These are phyloP conservation scores for Mrakia hoshinonis DNA, from an alignment of 768 basidiomycete species.

Conservation along the genomic window DNA sequence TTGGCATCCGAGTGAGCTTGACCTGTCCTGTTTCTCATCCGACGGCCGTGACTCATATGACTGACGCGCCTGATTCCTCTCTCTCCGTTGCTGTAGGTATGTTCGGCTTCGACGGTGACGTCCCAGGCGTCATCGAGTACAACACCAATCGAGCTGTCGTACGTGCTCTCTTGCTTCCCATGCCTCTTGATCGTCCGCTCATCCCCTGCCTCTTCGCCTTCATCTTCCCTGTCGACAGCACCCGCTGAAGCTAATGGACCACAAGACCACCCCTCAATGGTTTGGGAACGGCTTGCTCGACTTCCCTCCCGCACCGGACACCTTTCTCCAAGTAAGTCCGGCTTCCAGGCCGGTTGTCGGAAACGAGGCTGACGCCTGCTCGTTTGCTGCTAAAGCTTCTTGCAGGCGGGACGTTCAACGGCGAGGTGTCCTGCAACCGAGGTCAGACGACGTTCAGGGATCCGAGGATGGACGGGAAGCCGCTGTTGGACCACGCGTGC, in stretches of 20 bases:
- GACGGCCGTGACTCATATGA: background rate
- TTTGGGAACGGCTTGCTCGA: conserved; percentile 42
- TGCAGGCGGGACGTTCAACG: conserved; percentile 51
- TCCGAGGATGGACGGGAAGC: background rate
- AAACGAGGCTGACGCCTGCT: conserved; percentile 43
- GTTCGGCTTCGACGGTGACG: conserved; percentile 7
- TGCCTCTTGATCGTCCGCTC: conserved; percentile 41
- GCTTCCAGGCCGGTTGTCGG: conserved; percentile 44
- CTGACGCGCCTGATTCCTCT: background rate
- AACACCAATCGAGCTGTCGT: background rate
- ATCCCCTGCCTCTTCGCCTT: conserved; percentile 29
- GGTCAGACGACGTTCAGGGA: conserved; percentile 52
- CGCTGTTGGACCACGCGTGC: background rate
- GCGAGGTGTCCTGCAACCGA: conserved; percentile 55
- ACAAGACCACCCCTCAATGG: conserved; percentile 52
- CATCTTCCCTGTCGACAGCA: conserved; percentile 42
- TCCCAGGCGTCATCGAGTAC: background rate
- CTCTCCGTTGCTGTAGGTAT: background rate
- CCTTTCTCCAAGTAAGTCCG: conserved; percentile 46
- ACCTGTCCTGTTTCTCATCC: background rate
- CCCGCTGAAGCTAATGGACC: conserved; percentile 53
- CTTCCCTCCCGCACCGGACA: conserved; percentile 53
- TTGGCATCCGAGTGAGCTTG: background rate
- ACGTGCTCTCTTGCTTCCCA: background rate
- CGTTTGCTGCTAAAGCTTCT: conserved; percentile 37